These are phyloP conservation scores for Vigna angularis DNA, from an alignment of 306 rosid species.

Conservation along the genomic window DNA sequence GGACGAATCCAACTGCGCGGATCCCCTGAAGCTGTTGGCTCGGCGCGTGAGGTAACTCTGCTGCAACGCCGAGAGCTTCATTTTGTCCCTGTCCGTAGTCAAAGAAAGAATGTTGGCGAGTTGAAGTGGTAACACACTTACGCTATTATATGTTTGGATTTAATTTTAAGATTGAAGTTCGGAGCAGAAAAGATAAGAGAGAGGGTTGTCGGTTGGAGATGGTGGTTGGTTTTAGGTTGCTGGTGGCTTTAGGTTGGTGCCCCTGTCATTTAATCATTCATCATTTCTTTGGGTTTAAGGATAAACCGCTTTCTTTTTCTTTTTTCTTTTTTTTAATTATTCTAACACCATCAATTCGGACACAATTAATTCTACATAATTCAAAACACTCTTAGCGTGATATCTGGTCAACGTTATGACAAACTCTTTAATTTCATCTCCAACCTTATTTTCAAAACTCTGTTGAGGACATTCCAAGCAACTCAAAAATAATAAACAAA, in stretches of 20 bases:
- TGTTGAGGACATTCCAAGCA: slow-evolving; percentile 24
- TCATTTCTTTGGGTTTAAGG: slow-evolving; percentile 71
- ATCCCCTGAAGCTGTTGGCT: slow-evolving; percentile 77
- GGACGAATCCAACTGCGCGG: slow-evolving; percentile 69
- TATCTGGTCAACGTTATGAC: slow-evolving; percentile 1
- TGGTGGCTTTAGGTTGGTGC: slow-evolving; percentile 41
- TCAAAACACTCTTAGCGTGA: not conserved
- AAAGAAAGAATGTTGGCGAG: slow-evolving; percentile 31
- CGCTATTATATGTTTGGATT: slow-evolving; percentile 19
- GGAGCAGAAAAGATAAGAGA: slow-evolving; percentile 6
- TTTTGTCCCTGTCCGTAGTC: slow-evolving; percentile 7
- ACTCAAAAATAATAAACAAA: not conserved
- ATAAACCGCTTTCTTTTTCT: slow-evolving; percentile 5
- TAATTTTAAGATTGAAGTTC: slow-evolving; percentile 34
- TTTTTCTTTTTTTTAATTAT: not conserved
- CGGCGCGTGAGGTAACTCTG: slow-evolving; percentile 87
- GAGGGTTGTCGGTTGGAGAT: slow-evolving; percentile 38
- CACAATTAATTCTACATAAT: slow-evolving; percentile 23
- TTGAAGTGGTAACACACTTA: slow-evolving; percentile 3
- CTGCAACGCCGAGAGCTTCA: slow-evolving; percentile 94
- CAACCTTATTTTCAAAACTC: not conserved
- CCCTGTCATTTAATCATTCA: slow-evolving; percentile 47
- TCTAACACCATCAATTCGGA: slow-evolving; percentile 33
- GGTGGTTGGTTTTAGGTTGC: slow-evolving; percentile 46
- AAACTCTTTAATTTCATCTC: too few species aligned